Base-by-base conservation (phyloP, 805 yeast genomes). In the Millerago galiae region DNA sequence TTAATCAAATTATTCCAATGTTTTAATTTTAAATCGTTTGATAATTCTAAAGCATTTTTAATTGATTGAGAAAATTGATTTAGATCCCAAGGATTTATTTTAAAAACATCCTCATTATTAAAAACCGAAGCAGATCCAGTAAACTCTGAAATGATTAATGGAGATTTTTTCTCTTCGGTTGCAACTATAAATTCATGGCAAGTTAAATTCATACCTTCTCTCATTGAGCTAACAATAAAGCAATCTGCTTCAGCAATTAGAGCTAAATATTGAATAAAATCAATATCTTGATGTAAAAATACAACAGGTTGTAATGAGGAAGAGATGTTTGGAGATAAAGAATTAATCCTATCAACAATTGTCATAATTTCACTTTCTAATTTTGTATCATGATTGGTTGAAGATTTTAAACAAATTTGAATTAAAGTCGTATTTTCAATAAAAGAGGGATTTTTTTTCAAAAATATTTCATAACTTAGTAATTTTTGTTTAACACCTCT, bases 191-290 rank as follows among this genome's bases (percentile, higher is more conserved):
- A 93, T 60, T 93, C 99, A 58, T 93, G 99, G 53, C 96, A 91
- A 0, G 98, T 90, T 56, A 93, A 70, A 55, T 93, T 93, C 89
- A 93, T 85, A 21, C 99, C 99, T 62, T 93, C 99, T 58, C 99
- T 80, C 71, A 91, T 75, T 2, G 96, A 85, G 9, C 95, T 81
- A 2, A 91, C 96, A 35, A 85, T 79, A 56, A 93, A 93, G 1
- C 79, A 70, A 51, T 87, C 95, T 1, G 98, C 96, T 58, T 89
- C 97, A 30, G 79, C 67, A 36, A 85, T 74, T 38, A 93, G 66
- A 0, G 96, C 98, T 45, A 93, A 61, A 58, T 93, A 93, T 62
- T 93, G 98, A 43, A 79, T 83, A 58, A 86, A 91, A 31, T 80
- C 90, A 41, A 93, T 77, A 52, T 91, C 97, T 60, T 88, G 95